These are phyloP conservation scores for Trypanosoma melophagium DNA, from an alignment of 208 protist species.

Conservation along the genomic window DNA sequence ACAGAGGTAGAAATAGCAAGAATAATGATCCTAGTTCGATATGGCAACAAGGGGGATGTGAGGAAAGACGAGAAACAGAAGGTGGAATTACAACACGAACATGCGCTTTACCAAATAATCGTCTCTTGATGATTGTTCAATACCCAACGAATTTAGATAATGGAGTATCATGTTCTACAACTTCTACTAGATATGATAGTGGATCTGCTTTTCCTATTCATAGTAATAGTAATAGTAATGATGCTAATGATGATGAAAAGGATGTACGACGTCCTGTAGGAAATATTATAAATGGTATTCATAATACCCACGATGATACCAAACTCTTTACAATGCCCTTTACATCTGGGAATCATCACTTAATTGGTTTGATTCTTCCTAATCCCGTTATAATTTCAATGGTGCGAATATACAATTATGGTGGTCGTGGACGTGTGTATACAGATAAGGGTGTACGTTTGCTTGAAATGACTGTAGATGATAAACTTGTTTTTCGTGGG, in stretches of 20 bases:
- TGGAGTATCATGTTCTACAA: no score
- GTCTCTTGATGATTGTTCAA: no score
- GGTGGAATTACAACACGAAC: no score
- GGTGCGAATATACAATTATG: slow-evolving; percentile 91
- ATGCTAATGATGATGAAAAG: slow-evolving; percentile 10
- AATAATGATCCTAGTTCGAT: no score
- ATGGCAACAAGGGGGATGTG: no score
- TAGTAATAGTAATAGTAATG: not conserved
- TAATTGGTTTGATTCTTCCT: slow-evolving; percentile 70
- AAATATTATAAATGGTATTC: slow-evolving; percentile 73
- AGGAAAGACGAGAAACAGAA: no score
- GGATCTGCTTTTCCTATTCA: no score
- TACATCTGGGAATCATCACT: slow-evolving; percentile 54
- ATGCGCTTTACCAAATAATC: no score
- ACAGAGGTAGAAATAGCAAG: no score
- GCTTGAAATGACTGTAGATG: slow-evolving; percentile 82
- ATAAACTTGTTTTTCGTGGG: slow-evolving; percentile 73
- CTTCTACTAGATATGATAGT: no score
- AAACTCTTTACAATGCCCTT: slow-evolving; percentile 88
- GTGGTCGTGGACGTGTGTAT: slow-evolving; percentile 86
- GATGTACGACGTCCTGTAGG: slow-evolving; percentile 49
- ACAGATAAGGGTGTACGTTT: slow-evolving; percentile 75
- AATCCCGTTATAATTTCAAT: slow-evolving; percentile 56
- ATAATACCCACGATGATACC: slow-evolving; percentile 84
- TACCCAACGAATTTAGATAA: no score